Percentiles rank a stretch among this genome's conserved stretches.
These are phyloP conservation scores for Exophiala oligosperma DNA, from an alignment of 2,329 filamentous ascomycete species.

Conservation along the genomic window DNA sequence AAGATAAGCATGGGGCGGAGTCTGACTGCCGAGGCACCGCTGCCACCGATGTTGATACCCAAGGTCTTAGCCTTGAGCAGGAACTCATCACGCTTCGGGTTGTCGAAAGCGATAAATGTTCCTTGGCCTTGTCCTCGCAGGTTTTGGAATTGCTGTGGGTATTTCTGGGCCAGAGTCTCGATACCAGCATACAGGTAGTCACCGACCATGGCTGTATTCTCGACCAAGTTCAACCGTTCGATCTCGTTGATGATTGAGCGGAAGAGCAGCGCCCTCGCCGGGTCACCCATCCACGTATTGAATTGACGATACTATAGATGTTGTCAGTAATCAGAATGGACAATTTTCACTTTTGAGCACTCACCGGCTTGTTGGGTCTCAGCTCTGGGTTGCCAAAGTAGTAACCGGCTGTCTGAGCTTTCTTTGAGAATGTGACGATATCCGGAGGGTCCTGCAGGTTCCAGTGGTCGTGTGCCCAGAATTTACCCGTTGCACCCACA, in stretches of 20 bases:
- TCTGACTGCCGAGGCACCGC: constrained; percentile 72
- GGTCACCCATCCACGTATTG: constrained; percentile 98
- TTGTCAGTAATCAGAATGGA: no score
- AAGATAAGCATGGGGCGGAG: constrained; percentile 90
- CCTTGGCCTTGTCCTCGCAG: constrained; percentile 84
- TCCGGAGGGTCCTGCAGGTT: constrained; percentile 75
- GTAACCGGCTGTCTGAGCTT: constrained; percentile 90
- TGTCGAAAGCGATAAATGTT: constrained; percentile 92
- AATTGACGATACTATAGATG: constrained; percentile 72
- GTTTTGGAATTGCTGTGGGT: constrained; percentile 77
- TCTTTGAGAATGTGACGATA: constrained; percentile 95
- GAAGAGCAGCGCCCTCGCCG: constrained; percentile 80
- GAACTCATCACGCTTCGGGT: constrained; percentile 75
- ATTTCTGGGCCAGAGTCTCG: constrained; percentile 65
- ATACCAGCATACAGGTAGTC: constrained; percentile 75
- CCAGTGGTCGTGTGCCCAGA: constrained; percentile 98
- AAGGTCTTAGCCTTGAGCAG: constrained; percentile 74
- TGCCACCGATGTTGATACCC: constrained; percentile 85
- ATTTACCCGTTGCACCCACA: constrained; percentile 87
- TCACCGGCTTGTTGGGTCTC: constrained; percentile 75
- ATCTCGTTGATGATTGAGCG: constrained; percentile 82
- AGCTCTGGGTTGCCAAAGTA: constrained; percentile 81
- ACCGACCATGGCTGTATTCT: constrained; percentile 74
- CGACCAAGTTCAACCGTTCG: constrained; percentile 72
- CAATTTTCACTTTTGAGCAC: no score